phyloP scores from a whole-genome alignment of 2,329 filamentous ascomycete genomes.

The Botrytis aclada region DNA sequence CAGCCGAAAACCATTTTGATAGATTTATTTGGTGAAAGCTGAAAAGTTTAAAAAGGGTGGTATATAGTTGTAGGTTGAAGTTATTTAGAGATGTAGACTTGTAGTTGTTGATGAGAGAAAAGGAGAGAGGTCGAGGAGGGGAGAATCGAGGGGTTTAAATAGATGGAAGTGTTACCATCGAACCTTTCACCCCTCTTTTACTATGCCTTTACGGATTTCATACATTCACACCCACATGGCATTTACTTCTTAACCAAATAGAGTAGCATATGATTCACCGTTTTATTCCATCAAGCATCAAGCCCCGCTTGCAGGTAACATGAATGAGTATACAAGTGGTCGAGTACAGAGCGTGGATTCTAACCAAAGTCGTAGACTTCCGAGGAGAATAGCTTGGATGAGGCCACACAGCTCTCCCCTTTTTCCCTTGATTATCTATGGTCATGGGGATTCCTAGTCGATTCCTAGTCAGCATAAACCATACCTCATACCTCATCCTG shows the following conservation, averaged over 20 bases:
- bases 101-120: neutral
- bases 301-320: neutral
- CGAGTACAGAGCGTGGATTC: neutral
- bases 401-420: neutral
- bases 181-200: neutral
- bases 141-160: constrained; percentile 20
- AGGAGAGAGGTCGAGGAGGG: neutral
- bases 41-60: neutral
- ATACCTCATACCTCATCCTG: neutral
- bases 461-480: neutral
- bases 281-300: neutral
- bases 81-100: neutral
- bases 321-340: neutral
- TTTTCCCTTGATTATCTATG: neutral
- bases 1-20: constrained; percentile 35
- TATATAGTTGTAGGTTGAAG: constrained; percentile 5
- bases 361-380: neutral
- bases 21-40: constrained; percentile 21
- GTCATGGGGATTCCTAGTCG: neutral
- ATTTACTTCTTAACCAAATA: neutral
- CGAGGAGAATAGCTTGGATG: neutral
- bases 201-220: neutral
- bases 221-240: neutral
- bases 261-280: neutral
- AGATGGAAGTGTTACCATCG: neutral